Evolutionary conservation across 1,139 yeast genomes (phyloP).

Genomic region (Scheffersomyces insectosa): DNA sequence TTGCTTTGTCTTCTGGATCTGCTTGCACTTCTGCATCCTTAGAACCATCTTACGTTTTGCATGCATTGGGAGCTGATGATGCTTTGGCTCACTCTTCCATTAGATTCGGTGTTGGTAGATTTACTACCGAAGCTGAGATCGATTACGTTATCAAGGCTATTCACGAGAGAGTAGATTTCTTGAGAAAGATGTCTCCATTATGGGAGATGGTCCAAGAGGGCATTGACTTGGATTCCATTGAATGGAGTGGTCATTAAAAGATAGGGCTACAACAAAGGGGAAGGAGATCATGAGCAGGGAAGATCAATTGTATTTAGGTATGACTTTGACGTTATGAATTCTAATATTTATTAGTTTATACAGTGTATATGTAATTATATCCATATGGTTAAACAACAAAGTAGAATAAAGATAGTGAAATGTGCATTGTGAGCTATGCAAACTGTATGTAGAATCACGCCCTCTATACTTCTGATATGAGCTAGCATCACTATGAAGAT

Average conservation of each 20-base stretch:
- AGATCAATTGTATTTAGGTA: no score
- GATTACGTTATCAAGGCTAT: constrained; percentile 92
- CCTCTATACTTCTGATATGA: no score
- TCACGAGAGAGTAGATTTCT: constrained; percentile 82
- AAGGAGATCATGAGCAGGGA: no score
- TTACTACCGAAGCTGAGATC: constrained; percentile 93
- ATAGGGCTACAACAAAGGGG: neutral
- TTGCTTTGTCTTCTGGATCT: constrained; percentile 95
- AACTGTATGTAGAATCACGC: no score
- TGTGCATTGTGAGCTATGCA: no score
- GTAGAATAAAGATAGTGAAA: no score
- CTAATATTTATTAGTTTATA: no score
- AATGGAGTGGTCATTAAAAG: constrained; percentile 90
- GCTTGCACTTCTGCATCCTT: constrained; percentile 98
- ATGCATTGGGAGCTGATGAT: constrained; percentile 97
- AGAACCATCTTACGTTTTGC: constrained; percentile 95
- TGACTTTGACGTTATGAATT: no score
- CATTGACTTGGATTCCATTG: constrained; percentile 87
- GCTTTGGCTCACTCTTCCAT: constrained; percentile 97
- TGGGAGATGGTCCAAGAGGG: constrained; percentile 99
- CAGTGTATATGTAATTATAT: no score
- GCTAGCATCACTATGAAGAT: no score
- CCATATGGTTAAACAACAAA: no score
- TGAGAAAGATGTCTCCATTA: constrained; percentile 90
- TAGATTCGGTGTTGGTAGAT: constrained; percentile 95